These are phyloP conservation scores for Xylaria sp. DNA, from an alignment of 2,329 filamentous ascomycete species.

Conservation along the genomic window DNA sequence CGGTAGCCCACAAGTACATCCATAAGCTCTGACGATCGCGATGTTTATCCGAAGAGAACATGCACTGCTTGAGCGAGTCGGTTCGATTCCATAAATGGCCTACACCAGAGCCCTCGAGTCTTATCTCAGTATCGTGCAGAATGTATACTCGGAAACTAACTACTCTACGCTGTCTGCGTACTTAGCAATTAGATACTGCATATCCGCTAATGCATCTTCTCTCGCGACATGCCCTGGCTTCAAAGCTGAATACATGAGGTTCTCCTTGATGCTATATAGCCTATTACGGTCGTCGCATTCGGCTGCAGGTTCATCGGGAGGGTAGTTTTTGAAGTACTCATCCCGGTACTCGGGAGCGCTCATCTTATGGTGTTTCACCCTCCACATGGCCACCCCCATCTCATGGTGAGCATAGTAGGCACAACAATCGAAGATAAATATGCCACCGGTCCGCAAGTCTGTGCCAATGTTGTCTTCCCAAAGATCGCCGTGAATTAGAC, in stretches of 20 bases:
- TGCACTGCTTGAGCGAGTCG: background rate
- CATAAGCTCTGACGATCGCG: too few species aligned
- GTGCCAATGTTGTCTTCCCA: background rate
- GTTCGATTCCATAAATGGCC: background rate
- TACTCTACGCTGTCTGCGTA: background rate
- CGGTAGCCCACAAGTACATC: too few species aligned
- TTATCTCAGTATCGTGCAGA: too few species aligned
- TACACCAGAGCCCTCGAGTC: too few species aligned
- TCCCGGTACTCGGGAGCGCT: background rate
- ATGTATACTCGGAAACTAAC: too few species aligned
- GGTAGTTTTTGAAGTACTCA: background rate
- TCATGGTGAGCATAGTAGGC: background rate
- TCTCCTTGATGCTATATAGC: background rate
- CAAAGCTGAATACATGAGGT: background rate
- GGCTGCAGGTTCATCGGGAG: background rate
- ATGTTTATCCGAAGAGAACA: background rate
- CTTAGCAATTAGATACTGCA: background rate
- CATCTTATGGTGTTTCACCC: background rate
- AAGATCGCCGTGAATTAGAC: background rate
- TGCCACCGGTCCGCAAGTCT: background rate
- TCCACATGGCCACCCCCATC: background rate
- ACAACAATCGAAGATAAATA: background rate
- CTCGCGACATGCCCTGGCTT: background rate
- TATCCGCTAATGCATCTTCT: background rate
- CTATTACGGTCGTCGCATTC: background rate